Evolutionary conservation across 805 yeast species (phyloP).

Genomic region (Kluyveromyces dobzhanskii): DNA sequence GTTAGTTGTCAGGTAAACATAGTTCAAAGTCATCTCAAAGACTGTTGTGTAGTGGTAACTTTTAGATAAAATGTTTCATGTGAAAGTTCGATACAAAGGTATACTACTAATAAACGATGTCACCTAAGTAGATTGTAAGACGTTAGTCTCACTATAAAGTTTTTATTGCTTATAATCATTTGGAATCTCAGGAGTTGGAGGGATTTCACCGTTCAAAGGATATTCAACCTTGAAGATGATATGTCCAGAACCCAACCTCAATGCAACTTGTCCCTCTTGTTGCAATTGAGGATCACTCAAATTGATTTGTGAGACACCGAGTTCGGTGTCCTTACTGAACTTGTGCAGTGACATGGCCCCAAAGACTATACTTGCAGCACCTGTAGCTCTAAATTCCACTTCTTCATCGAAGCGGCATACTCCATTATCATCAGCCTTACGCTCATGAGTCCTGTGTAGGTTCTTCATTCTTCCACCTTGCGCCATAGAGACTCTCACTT

Average conservation of each 20-base stretch:
- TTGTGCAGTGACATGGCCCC: slow-evolving; percentile 59
- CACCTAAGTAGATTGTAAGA: too few relatives aligned
- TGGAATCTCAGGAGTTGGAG: slow-evolving; percentile 9
- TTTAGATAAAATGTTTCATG: too few relatives aligned
- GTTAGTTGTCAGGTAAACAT: too few relatives aligned
- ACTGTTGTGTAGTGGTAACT: too few relatives aligned
- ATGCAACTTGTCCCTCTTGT: slow-evolving; percentile 23
- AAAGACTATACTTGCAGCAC: slow-evolving; percentile 52
- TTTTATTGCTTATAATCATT: slow-evolving; percentile 2
- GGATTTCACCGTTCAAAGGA: slow-evolving; percentile 9
- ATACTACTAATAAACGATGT: too few relatives aligned
- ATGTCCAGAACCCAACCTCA: slow-evolving; percentile 25
- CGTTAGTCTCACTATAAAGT: too few relatives aligned
- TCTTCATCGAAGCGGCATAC: slow-evolving; percentile 52
- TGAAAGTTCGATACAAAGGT: too few relatives aligned
- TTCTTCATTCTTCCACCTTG: slow-evolving; percentile 41
- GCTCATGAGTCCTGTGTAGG: slow-evolving; percentile 54
- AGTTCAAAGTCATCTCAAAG: too few relatives aligned
- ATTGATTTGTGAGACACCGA: slow-evolving; percentile 51
- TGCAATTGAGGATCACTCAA: slow-evolving; percentile 37
- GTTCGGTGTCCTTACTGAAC: slow-evolving; percentile 58
- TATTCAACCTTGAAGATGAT: slow-evolving; percentile 23
- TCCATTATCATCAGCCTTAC: slow-evolving; percentile 42
- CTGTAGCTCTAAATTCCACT: slow-evolving; percentile 55
- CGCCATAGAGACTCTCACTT: slow-evolving; percentile 47